Base-by-base conservation (phyloP, 1,139 yeast species). In the Yamadazyma triangularis region DNA sequence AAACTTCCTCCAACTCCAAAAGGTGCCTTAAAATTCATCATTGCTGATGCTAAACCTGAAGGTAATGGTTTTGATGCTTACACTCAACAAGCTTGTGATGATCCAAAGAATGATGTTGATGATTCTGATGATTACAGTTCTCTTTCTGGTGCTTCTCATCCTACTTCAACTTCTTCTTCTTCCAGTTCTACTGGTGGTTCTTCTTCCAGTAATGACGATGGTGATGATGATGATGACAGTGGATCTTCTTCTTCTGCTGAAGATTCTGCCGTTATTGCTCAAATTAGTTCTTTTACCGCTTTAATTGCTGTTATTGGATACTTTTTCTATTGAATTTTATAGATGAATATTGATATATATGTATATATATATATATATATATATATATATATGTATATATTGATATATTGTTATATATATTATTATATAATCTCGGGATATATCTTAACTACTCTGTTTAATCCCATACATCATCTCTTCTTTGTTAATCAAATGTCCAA, bases 401-500 rank as follows among this genome's bases (percentile, higher is more conserved):
- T n/a, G n/a, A n/a, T n/a, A n/a, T n/a, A n/a, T n/a, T n/a, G n/a
- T n/a, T n/a, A n/a, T n/a, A n/a, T n/a, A n/a, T n/a, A n/a, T n/a
- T n/a, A n/a, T n/a, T n/a, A n/a, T n/a, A n/a, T n/a, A n/a, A n/a
- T n/a, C n/a, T n/a, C n/a, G n/a, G n/a, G n/a, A n/a, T n/a, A n/a
- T n/a, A n/a, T n/a, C 8, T 19, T 23, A 28, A 24, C 27, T 29
- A 25, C 39, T 48, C 35, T 64, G 70, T 44, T 77, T 79, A 39
- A 80, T 70, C 24, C 85, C 95, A 53, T 83, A 75, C 79, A 89
- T 76, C 86, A 91, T 88, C 56, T 91, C 96, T 58, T 91, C 98
- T 61, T 91, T 91, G 40, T 93, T 86, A 51, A 93, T 91, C 60
- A 93, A 71, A 60, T 93, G 98, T 36, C 96, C 96, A 48, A 91